Evolutionary conservation across 2,329 filamentous ascomycete species (phyloP).

Genomic region (Cyclaneusma minus): DNA sequence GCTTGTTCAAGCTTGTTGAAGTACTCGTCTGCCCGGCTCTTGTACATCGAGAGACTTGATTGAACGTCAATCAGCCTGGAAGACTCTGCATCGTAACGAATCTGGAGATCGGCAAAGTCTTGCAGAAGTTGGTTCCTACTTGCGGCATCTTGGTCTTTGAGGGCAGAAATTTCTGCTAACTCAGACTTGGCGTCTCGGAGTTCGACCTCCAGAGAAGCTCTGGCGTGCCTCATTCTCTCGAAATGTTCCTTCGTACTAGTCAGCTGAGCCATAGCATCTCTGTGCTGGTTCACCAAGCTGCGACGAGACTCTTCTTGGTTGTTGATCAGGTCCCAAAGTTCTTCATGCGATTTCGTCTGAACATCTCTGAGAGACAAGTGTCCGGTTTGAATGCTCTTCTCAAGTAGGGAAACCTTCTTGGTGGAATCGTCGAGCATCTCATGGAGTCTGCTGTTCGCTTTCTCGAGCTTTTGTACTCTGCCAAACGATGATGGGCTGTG

Average conservation of each 20-base stretch:
- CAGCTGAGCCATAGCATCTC: conserved; percentile 70
- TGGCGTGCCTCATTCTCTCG: conserved; percentile 72
- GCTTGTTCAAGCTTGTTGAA: conserved; percentile 95
- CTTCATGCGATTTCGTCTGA: conserved; percentile 85
- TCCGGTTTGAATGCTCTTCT: conserved; percentile 73
- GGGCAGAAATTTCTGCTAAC: conserved; percentile 61
- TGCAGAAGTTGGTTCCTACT: conserved; percentile 78
- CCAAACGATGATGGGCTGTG: conserved; percentile 67
- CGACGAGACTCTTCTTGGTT: conserved; percentile 83
- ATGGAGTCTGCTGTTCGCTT: conserved; percentile 80
- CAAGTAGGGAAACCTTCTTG: conserved; percentile 80
- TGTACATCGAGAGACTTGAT: conserved; percentile 77
- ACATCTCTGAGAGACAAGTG: conserved; percentile 82
- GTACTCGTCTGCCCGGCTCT: conserved; percentile 85
- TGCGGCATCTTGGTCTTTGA: conserved; percentile 74
- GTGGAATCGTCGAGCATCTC: conserved; percentile 89
- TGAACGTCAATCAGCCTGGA: conserved; percentile 74
- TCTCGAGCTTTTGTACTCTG: conserved; percentile 80
- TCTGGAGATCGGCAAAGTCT: conserved; percentile 87
- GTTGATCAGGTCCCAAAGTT: conserved; percentile 82
- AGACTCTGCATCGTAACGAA: conserved; percentile 75
- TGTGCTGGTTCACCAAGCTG: conserved; percentile 69
- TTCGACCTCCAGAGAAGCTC: conserved; percentile 68
- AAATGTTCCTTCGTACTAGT: conserved; percentile 76
- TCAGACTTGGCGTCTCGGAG: conserved; percentile 74